phyloP scores from a whole-genome alignment of 164 flowering plant species.

The Stephania cephalantha region DNA sequence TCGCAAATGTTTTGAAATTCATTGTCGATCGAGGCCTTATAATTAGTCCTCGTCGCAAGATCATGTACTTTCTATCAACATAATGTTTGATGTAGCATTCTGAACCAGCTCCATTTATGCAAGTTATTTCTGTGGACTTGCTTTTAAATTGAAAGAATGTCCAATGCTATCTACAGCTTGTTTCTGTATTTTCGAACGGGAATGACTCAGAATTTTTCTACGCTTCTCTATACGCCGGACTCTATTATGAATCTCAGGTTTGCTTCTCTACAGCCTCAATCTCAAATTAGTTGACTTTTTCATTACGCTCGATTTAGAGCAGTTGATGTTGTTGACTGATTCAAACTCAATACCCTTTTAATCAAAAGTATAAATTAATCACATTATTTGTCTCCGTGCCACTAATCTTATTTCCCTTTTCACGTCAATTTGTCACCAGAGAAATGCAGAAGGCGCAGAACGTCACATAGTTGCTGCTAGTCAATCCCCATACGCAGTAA shows the following conservation, averaged over 20 bases:
- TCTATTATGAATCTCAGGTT: constrained; percentile 84
- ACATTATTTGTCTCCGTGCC: too few relatives aligned
- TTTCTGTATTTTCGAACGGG: constrained; percentile 46
- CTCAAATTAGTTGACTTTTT: too few relatives aligned
- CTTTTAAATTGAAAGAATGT: not conserved
- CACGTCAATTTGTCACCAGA: constrained; percentile 27
- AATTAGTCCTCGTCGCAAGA: not conserved
- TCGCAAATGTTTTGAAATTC: not conserved
- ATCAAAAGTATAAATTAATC: too few relatives aligned
- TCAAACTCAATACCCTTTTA: too few relatives aligned
- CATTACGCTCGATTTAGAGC: too few relatives aligned
- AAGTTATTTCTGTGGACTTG: not conserved
- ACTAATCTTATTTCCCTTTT: too few relatives aligned
- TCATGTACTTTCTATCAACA: not conserved
- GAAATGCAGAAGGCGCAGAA: constrained; percentile 48
- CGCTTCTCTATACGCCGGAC: constrained; percentile 83
- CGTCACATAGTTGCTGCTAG: constrained; percentile 50
- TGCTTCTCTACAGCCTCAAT: constrained; percentile 5
- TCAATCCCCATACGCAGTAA: constrained; percentile 55
- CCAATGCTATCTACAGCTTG: constrained; percentile 44
- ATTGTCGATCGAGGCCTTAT: not conserved
- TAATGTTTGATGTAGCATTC: not conserved
- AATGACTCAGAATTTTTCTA: constrained; percentile 59
- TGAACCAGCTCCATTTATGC: not conserved
- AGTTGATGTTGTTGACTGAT: too few relatives aligned